Evolutionary conservation across 306 rosid species (phyloP).

Genomic region (Dalbergia cultrata): DNA sequence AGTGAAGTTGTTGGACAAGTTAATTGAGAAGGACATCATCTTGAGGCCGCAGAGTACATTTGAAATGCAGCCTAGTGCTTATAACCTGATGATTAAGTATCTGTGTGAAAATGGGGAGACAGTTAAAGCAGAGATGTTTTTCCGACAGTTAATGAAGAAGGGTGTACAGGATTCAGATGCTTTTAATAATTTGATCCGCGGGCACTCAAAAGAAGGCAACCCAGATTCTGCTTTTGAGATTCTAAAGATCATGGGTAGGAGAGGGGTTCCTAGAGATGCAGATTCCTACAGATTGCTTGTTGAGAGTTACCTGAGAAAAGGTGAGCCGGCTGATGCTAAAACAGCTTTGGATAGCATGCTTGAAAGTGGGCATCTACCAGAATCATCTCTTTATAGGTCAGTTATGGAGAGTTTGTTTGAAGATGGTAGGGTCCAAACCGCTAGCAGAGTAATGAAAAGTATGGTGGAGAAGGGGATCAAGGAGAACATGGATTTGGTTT

Average conservation of each 20-base stretch:
- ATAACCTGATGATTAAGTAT: conserved; percentile 76
- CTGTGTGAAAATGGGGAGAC: conserved; percentile 79
- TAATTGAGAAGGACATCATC: conserved; percentile 82
- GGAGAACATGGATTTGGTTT: conserved; percentile 86
- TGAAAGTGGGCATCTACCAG: conserved; percentile 82
- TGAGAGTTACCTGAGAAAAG: conserved; percentile 81
- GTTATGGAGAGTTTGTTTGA: conserved; percentile 82
- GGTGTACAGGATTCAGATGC: conserved; percentile 80
- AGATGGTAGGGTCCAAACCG: conserved; percentile 92
- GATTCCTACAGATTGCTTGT: conserved; percentile 77
- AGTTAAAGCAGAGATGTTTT: conserved; percentile 75
- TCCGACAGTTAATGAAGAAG: conserved; percentile 86
- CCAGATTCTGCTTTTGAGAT: conserved; percentile 88
- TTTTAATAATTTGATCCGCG: conserved; percentile 77
- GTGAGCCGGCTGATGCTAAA: conserved; percentile 93
- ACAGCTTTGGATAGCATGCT: conserved; percentile 87
- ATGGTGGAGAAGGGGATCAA: conserved; percentile 92
- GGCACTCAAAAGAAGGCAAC: conserved; percentile 90
- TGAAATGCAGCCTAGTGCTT: conserved; percentile 81
- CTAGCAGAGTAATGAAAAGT: conserved; percentile 89
- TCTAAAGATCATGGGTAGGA: conserved; percentile 84
- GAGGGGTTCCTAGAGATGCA: conserved; percentile 75
- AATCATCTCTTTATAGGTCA: conserved; percentile 70
- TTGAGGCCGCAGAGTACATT: conserved; percentile 68
- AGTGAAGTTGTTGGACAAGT: conserved; percentile 74